Base-by-base conservation (phyloP, 768 basidiomycete species). In the Kondoa subrosea region DNA sequence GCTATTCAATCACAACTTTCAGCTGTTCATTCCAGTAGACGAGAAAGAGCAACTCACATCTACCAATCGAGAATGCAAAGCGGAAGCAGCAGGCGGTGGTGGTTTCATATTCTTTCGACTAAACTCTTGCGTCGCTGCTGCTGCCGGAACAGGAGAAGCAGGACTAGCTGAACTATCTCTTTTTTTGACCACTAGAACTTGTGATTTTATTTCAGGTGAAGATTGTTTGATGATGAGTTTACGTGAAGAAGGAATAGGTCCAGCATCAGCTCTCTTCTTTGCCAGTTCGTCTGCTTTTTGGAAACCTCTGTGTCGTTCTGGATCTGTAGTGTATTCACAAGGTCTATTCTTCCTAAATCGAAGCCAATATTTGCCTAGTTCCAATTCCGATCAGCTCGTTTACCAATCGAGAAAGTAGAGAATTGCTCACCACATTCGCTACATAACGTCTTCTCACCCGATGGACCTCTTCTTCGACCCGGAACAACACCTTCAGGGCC, bases 361-460 rank as follows among this genome's bases (percentile, higher is more conserved):
- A 77, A 91, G 88, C 86, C 87, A 92, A 78, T 83, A 91, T 78
- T 91, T 91, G 69, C 90, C 89, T 91, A 69, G 1, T n/a, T 58
- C 15, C 2, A 32, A 3, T 1, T 64, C 65, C 29, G 67, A 31
- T 21, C 62, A 56, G 66, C 64, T 58, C 14, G 50, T 17, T 60
- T 60, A 8, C 14, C 4, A 14, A 31, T 4, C 29, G 58, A 8
- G 58, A 60, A 29, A 34, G 57, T 26, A 66, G 26, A n/a, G 34
- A 57, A n/a, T 57, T 65, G 80, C 87, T 65, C 78, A 91, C 91
- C 89, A 77, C 91, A 95, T n/a, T 84, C 81, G 33, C 88, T 89
- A 77, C 91, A 96, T 76, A 93, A 87, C 1, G 85, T 87, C 76
- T 90, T 90, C 74, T 88, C 85, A 4, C 91, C 91, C 60, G 90